Evolutionary conservation across 352 stramenopile species (phyloP), one percentile per base, ranked within the genome.

Genomic region (Globisporangium radiosum): DNA sequence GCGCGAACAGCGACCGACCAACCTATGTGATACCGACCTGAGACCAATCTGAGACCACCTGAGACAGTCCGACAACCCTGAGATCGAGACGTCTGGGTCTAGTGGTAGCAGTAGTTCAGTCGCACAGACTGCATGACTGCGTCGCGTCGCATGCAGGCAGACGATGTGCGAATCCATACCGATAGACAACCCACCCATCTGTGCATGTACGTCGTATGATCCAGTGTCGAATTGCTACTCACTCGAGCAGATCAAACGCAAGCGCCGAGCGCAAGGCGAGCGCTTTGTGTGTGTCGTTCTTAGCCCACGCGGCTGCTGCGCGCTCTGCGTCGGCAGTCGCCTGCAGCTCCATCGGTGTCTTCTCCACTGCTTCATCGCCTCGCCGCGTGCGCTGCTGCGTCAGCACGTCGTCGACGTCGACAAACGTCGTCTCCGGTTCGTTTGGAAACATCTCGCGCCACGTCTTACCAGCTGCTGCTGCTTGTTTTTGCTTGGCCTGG

Each of bases 391-490:
- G 73, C 49, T 87, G 68, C 50, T 84, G 56, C n/a, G 68, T 67
- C 8, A 88, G 50, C 14, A 92, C 80, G 39, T 88, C 72, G 48
- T 89, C 80, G 54, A 93, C 68, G 57, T 93, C 80, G 39, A 93
- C 69, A 54, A 88, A 90, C 5, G 78, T 92, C 56, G 75, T 87
- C 64, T 92, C 78, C 0, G 78, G 76, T 33, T 92, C 84, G 48
- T 78, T 75, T 36, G 81, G 80, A 51, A 90, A 88, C 81, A 93
- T 90, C 54, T 93, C 81, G 4, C 63, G 73, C 81, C 83, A 93
- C 10, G 73, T 81, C 61, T 91, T 90, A 13, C 78, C 84, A 0
- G 76, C 78, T 37, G 81, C 69, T 42, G 56, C 56, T 0, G 81
- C 81, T 37, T 77, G 72, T 11, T 66, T 63, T 48, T 80, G 72